Evolutionary conservation across 805 yeast species (phyloP), one percentile per base, ranked within the genome.

Genomic region (Candida coleopterorum): DNA sequence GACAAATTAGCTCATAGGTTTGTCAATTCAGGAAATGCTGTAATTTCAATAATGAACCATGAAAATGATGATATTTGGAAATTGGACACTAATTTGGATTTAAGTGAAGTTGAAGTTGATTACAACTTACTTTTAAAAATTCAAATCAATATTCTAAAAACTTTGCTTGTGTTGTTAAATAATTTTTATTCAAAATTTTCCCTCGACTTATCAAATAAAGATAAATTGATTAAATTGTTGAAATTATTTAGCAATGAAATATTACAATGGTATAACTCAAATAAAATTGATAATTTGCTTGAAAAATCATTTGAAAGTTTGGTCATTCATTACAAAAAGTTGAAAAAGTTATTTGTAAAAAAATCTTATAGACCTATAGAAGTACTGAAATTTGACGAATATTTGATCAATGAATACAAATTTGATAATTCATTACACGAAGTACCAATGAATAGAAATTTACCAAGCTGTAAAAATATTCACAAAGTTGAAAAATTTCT

Each of bases 141-240:
- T 29, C 93, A 88, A 52, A 68, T 83, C 25, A 94, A 94, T 27
- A 77, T 88, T 22, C 64, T 88, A 41, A 94, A 85, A 52, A 85
- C 87, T 0, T 62, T 87, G 39, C 71, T 78, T 29, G 72, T 81
- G 21, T 71, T 94, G 56, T 76, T 86, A 15, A 71, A 76, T 31
- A 80, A 81, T 46, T 85, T 83, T 52, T 88, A 81, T 54, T 60
- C 74, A 20, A 93, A 85, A 52, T 85, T 89, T 50, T 71, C 81
- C 4, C 83, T 79, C 52, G 85, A 83, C 47, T 52, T 81, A 42
- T 57, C 62, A 9, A 78, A 81, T 48, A 78, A 82, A 46, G 62
- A 67, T 4, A 64, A 72, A 2, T 71, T 86, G 49, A 74, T 83
- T 35, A 81, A 79, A 40, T 63, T 87, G 30, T 58, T 87, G 44